These are phyloP conservation scores for Auriscalpium vulgare DNA, from an alignment of 768 basidiomycete species.

Conservation along the genomic window DNA sequence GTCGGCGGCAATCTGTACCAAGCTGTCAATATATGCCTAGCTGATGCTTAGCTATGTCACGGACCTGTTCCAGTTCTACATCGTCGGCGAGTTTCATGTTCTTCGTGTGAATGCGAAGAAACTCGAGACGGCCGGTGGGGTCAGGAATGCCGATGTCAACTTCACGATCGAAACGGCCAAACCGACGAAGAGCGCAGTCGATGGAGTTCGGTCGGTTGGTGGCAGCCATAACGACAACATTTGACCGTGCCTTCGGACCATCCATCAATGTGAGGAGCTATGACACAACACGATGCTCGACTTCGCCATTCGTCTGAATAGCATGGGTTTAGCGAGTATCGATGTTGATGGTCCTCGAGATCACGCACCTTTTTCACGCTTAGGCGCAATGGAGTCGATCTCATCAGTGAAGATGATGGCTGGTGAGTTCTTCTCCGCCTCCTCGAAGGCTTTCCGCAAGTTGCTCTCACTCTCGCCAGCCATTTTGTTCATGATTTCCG, in stretches of 20 bases:
- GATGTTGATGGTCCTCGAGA: not conserved
- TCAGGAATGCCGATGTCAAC: constrained; percentile 99
- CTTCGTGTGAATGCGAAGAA: constrained; percentile 98
- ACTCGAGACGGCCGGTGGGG: constrained; percentile 97
- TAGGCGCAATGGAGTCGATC: constrained; percentile 98
- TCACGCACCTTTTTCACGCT: constrained; percentile 89
- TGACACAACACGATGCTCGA: constrained; percentile 98
- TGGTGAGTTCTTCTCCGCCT: constrained; percentile 99
- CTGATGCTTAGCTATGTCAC: not conserved
- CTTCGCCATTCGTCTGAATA: constrained; percentile 91
- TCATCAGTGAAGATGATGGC: constrained; percentile 99
- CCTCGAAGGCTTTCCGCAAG: constrained; percentile 96
- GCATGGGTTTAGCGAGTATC: constrained; percentile 2
- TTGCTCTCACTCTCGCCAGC: constrained; percentile 98
- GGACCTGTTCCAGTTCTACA: constrained; percentile 91
- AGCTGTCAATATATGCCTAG: constrained; percentile 5
- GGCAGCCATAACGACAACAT: constrained; percentile 99
- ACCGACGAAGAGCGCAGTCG: constrained; percentile 95
- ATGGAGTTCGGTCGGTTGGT: constrained; percentile 99
- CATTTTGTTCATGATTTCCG: constrained; percentile 99
- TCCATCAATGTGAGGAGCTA: constrained; percentile 99
- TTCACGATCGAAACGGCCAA: constrained; percentile 99
- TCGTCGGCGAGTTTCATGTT: constrained; percentile 99
- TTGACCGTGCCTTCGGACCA: constrained; percentile 95
- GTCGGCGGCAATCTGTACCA: constrained; percentile 84